A percentile compares a stretch with the other conserved stretches of the same genome.
phyloP scores from a whole-genome alignment of 768 basidiomycete genomes.

The Mycena rebaudengoi region DNA sequence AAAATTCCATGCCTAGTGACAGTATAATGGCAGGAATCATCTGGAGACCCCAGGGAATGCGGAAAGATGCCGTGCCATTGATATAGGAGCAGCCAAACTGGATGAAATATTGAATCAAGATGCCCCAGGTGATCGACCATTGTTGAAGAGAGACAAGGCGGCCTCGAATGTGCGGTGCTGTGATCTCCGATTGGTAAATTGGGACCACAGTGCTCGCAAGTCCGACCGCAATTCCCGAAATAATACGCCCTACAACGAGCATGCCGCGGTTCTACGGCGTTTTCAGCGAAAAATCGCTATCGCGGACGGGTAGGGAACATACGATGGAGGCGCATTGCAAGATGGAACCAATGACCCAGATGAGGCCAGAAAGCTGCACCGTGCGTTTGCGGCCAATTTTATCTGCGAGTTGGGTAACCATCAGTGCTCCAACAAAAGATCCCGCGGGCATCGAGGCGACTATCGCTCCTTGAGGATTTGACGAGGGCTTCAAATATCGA shows the following conservation, averaged over 20 bases:
- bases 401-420: slow-evolving; percentile 72
- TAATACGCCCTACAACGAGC: slow-evolving; percentile 75
- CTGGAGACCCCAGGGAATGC: slow-evolving; percentile 83
- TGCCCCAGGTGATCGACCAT: slow-evolving; percentile 85
- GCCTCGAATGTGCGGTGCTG: slow-evolving; percentile 73
- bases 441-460: slow-evolving; percentile 85
- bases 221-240: slow-evolving; percentile 68
- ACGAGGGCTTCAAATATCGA: no score
- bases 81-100: no score
- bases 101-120: slow-evolving; percentile 78
- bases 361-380: slow-evolving; percentile 35
- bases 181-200: not conserved
- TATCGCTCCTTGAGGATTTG: slow-evolving; percentile 65
- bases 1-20: slow-evolving; percentile 69
- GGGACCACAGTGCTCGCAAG: not conserved
- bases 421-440: slow-evolving; percentile 71
- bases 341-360: slow-evolving; percentile 41
- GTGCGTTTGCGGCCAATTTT: slow-evolving; percentile 70
- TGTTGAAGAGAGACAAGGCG: slow-evolving; percentile 81
- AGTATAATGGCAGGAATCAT: slow-evolving; percentile 81
- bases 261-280: slow-evolving; percentile 83
- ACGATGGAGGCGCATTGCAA: slow-evolving; percentile 71
- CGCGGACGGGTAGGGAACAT: no score
- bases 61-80: slow-evolving; percentile 77
- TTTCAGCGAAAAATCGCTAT: no score